Base-by-base conservation (phyloP, 768 basidiomycete species). In the Amanita molliuscula region DNA sequence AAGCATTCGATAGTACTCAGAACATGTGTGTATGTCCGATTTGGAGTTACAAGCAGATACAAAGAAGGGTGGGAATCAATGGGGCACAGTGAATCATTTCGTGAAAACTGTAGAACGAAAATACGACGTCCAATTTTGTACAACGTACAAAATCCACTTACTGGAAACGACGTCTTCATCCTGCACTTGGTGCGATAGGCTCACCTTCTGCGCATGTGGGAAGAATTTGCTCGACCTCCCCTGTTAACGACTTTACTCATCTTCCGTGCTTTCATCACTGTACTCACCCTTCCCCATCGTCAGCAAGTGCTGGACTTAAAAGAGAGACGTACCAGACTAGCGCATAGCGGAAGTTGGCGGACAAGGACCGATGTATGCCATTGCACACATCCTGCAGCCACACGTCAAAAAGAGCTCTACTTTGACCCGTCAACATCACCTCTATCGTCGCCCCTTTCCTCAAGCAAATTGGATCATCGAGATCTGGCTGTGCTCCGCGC, bases 151-250 rank as follows among this genome's bases (percentile, higher is more conserved):
- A 20, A 23, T 10, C 2, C 9, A 77, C 88, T 58, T 59, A 91
- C 90, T 88, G 26, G 88, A 90, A 47, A 91, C 88, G 9, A 92
- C 87, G 62, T 91, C 88, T 61, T 90, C 88, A 56, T 92, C 89
- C 56, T 82, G 82, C 15, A 95, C 86, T 52, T 79, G 77, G 69
- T 94, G 93, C 21, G 67, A 68, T 55, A 94, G 67, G 49, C 91
- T 88, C 54, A 95, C 90, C 64, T 96, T 96, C 66, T 96, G 93
- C 2, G 92, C 90, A 59, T 96, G 88, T 3, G 92, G 92, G 36
- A 81, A 73, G 65, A 96, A 96, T 66, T 93, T 94, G 60, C 89
- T 92, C 23, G 91, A 94, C 64, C 89, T 90, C 2, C 93, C 93
- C 92, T 88, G 56, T 34, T 38, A 31, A 21, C 6, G 18, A 44